Evolutionary conservation across 2,329 filamentous ascomycete species (phyloP).

Genomic region (Biscogniauxia sp.): DNA sequence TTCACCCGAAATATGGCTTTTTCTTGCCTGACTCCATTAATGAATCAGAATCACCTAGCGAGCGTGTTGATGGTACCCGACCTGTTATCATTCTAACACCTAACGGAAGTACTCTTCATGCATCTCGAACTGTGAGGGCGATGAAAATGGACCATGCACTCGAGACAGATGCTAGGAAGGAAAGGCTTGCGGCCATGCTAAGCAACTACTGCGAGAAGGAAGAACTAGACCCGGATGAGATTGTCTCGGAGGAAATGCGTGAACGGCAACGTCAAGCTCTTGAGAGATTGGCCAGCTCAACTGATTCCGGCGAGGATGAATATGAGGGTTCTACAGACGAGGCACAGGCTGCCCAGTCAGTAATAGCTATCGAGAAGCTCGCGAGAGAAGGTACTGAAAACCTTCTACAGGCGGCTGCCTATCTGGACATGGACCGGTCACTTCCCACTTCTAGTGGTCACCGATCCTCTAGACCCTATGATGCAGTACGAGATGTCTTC

Average conservation of each 20-base stretch:
- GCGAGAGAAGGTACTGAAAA: slow-evolving; percentile 8
- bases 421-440: slow-evolving; percentile 19
- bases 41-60: slow-evolving; percentile 38
- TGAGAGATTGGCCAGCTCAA: slow-evolving; percentile 15
- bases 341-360: background rate
- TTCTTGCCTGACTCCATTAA: slow-evolving; percentile 49
- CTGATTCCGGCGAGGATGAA: slow-evolving; percentile 16
- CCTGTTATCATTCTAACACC: slow-evolving; percentile 51
- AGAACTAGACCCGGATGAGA: slow-evolving; percentile 26
- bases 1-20: slow-evolving; percentile 55
- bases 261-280: slow-evolving; percentile 24
- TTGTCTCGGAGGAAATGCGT: slow-evolving; percentile 31
- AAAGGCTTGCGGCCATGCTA: slow-evolving; percentile 19
- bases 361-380: slow-evolving; percentile 7
- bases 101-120: slow-evolving; percentile 46
- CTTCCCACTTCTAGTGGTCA: slow-evolving; percentile 12
- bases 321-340: slow-evolving; percentile 5
- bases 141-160: slow-evolving; percentile 31
- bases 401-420: slow-evolving; percentile 24
- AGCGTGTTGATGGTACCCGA: slow-evolving; percentile 43
- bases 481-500: slow-evolving; percentile 45
- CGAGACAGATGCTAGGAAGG: slow-evolving; percentile 24
- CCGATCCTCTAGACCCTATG: slow-evolving; percentile 39
- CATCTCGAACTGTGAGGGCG: slow-evolving; percentile 41
- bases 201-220: slow-evolving; percentile 20